Percentiles rank a stretch among this genome's conserved stretches.
Conservation (phyloP, 257 asterid genomes). For the Nicotiana knightiana region DNA sequence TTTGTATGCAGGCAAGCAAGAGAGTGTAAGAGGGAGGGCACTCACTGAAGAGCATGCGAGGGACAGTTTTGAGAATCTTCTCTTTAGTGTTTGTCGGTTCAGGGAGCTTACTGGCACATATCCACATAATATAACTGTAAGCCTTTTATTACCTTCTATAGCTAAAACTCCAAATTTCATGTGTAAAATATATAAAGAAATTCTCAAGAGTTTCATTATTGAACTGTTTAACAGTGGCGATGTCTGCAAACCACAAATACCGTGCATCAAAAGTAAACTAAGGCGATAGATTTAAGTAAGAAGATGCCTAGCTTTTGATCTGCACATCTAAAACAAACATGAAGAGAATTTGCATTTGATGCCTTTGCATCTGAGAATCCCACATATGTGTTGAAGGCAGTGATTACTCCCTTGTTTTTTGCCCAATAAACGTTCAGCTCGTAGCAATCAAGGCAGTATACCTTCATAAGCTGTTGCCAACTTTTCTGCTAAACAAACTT, state of each 20-base stretch:
- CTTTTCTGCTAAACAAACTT: background rate
- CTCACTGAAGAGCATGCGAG: conserved; percentile 60
- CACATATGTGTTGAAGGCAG: background rate
- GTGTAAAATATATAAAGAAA: background rate
- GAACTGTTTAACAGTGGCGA: background rate
- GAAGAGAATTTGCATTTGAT: background rate
- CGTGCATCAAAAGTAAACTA: background rate
- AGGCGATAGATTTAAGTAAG: background rate
- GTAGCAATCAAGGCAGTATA: background rate
- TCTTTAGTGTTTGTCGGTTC: conserved; percentile 84
- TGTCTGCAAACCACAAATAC: background rate
- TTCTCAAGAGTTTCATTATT: background rate
- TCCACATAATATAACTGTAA: conserved; percentile 86
- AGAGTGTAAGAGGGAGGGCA: conserved; percentile 63
- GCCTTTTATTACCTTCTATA: conserved; percentile 20
- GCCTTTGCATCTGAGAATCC: background rate
- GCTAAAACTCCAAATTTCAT: background rate
- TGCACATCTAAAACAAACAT: background rate
- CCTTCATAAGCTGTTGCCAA: background rate
- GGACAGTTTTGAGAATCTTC: conserved; percentile 19
- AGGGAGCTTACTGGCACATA: conserved; percentile 91
- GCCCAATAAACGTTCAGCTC: background rate
- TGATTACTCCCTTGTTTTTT: background rate
- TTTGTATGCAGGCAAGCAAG: conserved; percentile 50
- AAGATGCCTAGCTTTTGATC: background rate